Evolutionary conservation across 2,329 filamentous ascomycete species (phyloP), one percentile per base, ranked within the genome.

Genomic region (Diplodia intermedia): DNA sequence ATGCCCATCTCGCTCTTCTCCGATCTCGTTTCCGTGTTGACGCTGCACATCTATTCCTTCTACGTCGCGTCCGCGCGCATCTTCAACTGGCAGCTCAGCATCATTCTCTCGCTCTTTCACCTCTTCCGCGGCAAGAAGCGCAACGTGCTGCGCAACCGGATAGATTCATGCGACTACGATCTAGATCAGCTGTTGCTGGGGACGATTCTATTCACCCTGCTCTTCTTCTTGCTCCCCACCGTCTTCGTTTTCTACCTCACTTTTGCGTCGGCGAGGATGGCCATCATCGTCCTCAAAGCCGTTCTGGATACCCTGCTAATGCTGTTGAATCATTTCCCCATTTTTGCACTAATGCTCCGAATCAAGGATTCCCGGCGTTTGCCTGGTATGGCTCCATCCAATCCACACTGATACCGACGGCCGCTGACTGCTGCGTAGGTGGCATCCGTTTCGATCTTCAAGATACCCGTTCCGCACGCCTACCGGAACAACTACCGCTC

Each of bases 121-220:
- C 89, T 99, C 11, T 99, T 99, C 77, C 92, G 94, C 38, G 96
- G 95, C 69, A 98, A 97, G 83, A 99, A 99, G 79, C 91, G 97
- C 77, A 99, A 99, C 73, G 91, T 99, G 18, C 87, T 99, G 26
- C 91, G 96, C 70, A 97, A 97, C 76, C 93, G 95, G 80, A 98
- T 99, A 75, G 95, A 99, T 78, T 97, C 94, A 56, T 99, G 95
- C 84, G 95, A 98, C 81, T 99, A 99, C 81, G 95, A 98, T 77
- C 87, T 99, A 29, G 95, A 99, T 77, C 96, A 99, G 80, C 87
- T 99, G 4, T 89, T 99, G 7, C 89, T 99, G 8, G 95, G 95
- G 69, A 99, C 95, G 0, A 98, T 99, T 69, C 84, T 99, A 23
- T 99, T 99, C 77, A 98, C 95, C 0, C 84, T 99, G 8, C 86